phyloP scores from a whole-genome alignment of 2,329 filamentous ascomycete genomes.

The Penicillium sp. region DNA sequence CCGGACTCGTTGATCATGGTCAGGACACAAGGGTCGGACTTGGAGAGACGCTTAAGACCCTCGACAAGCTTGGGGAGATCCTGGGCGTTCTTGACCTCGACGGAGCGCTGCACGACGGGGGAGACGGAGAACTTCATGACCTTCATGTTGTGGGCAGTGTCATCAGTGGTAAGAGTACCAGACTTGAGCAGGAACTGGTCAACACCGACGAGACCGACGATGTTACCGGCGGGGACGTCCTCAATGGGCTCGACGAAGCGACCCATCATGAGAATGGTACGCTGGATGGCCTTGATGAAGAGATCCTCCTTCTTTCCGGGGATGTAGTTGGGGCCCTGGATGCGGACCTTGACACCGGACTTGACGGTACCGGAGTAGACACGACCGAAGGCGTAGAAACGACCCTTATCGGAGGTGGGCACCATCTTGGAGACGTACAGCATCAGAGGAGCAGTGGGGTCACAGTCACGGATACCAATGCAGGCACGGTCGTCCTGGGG shows the following conservation, averaged over 20 bases:
- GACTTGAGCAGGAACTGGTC: conserved; percentile 99
- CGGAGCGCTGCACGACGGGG: conserved; percentile 95
- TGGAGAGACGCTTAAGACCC: conserved; percentile 99
- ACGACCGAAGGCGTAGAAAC: conserved; percentile 99
- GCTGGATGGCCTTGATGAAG: conserved; percentile 99
- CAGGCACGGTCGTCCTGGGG: conserved; percentile 87
- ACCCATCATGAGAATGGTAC: conserved; percentile 99
- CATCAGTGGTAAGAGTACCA: conserved; percentile 95
- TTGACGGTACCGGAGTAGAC: conserved; percentile 98
- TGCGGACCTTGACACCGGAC: conserved; percentile 99
- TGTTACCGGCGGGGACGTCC: conserved; percentile 99
- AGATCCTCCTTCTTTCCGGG: conserved; percentile 99
- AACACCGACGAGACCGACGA: conserved; percentile 98
- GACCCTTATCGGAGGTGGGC: conserved; percentile 98
- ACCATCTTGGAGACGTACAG: conserved; percentile 99
- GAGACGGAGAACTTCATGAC: conserved; percentile 99
- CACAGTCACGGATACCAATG: conserved; percentile 97
- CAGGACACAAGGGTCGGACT: conserved; percentile 98
- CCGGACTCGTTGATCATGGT: conserved; percentile 86
- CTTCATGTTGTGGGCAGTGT: conserved; percentile 99
- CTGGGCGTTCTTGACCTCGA: conserved; percentile 99
- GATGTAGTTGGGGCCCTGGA: conserved; percentile 98
- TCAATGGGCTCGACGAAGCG: conserved; percentile 98
- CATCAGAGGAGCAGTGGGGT: conserved; percentile 98
- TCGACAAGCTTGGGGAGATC: conserved; percentile 99